Percentiles rank a stretch among this genome's conserved stretches.
phyloP scores from a whole-genome alignment of 129 eudicot species.

The Cynara cardunculus region DNA sequence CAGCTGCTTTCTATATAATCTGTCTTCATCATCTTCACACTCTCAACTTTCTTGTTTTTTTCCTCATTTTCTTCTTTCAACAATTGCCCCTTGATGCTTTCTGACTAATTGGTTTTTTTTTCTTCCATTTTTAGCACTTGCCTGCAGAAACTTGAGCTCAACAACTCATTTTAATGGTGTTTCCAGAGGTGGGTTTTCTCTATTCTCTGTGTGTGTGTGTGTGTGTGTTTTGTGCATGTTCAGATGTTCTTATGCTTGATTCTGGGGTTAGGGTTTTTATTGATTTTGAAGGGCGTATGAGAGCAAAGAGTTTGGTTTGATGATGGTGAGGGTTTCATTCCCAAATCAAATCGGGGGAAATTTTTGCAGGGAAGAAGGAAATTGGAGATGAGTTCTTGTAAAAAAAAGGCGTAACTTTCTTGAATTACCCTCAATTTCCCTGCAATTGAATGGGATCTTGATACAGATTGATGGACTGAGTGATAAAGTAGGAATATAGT shows the following conservation, averaged over 20 bases:
- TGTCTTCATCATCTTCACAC: background rate
- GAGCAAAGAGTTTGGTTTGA: background rate
- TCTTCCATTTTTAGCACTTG: background rate
- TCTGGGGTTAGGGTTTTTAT: background rate
- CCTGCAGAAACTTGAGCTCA: constrained; percentile 16
- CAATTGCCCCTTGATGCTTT: background rate
- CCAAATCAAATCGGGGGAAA: background rate
- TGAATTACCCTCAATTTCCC: background rate
- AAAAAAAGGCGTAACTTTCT: constrained; percentile 7
- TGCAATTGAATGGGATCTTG: background rate
- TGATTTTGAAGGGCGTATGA: background rate
- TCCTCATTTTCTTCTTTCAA: background rate
- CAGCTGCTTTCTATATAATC: background rate
- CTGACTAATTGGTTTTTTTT: background rate
- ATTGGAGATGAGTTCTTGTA: constrained; percentile 4
- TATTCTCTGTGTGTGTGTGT: background rate
- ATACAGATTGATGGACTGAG: background rate
- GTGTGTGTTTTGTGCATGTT: background rate
- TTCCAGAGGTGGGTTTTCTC: constrained; percentile 24
- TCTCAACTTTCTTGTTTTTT: background rate
- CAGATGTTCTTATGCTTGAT: background rate
- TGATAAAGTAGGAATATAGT: background rate
- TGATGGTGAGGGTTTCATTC: background rate
- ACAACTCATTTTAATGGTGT: constrained; percentile 16
- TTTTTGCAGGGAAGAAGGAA: background rate